Base-by-base conservation (phyloP, 768 basidiomycete species). In the Boletus sensibilis region DNA sequence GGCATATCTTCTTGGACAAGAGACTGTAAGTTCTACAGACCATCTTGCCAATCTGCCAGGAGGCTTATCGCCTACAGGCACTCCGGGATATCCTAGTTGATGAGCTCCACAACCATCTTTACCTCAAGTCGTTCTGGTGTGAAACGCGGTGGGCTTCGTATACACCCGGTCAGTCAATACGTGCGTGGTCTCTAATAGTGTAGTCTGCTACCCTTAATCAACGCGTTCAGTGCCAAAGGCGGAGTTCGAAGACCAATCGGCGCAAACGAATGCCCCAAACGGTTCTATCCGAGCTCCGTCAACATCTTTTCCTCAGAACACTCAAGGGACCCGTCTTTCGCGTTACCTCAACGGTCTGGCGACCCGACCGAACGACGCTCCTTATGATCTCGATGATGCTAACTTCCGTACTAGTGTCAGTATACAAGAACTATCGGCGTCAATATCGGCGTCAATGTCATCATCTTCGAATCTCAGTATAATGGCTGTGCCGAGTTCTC, bases 61-160 rank as follows among this genome's bases (percentile, higher is more conserved):
- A 38, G 9, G 18, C 50, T 70, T 25, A 73, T 49, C 2, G 2
- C 39, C 48, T 54, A 34, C 64, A 98, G 96, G 88, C 91, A 12
- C 74, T 99, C 42, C 82, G 90, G 44, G 97, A 98, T 61, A 97
- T 98, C 53, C 75, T 99, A 55, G 79, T 95, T 8, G 97, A 99
- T 62, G 97, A 99, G 67, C 79, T 99, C 13, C 95, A 98, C 67
- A 92, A 86, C 62, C 97, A 99, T 72, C 75, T 99, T n/a, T 99
- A 97, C 72, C 83, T 99, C 57, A 97, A 96, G 67, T 92, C 90
- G 1, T 96, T 94, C 70, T 97, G 94, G 86, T 94, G 92, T 67
- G 96, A 98, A 62, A 82, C 86, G 6, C 85, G 96, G 31, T 99
- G 97, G 97, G 78, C 84, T 18, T 74, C 90, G 1, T 98, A 97